Conservation (phyloP, 1,139 yeast species). For the Pichia norvegensis region DNA sequence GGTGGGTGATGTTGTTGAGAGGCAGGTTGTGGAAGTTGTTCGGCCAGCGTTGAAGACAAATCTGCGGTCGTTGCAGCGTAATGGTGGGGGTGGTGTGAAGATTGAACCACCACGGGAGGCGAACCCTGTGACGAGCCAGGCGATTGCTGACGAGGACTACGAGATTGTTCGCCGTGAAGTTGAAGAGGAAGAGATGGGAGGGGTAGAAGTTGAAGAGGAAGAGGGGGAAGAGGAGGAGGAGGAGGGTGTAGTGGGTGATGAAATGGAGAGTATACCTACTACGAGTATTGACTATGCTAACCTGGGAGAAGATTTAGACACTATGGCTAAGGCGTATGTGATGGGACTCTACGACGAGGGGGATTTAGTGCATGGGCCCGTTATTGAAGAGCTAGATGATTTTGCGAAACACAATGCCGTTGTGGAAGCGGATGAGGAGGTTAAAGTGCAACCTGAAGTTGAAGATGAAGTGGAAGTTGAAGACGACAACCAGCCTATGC, state of each 20-base stretch:
- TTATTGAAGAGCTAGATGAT: conserved; percentile 48
- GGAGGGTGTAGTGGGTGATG: background rate
- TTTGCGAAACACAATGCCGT: conserved; percentile 45
- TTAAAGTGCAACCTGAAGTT: conserved; percentile 25
- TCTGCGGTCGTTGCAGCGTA: conserved; percentile 13
- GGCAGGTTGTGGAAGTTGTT: conserved; percentile 8
- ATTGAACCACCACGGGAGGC: conserved; percentile 17
- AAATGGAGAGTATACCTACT: background rate
- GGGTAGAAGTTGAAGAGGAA: conserved; percentile 14
- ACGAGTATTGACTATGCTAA: conserved; percentile 34
- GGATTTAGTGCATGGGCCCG: conserved; percentile 47
- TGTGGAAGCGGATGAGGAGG: conserved; percentile 31
- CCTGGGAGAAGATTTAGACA: conserved; percentile 40
- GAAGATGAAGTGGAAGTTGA: conserved; percentile 36
- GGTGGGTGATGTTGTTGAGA: conserved; percentile 23
- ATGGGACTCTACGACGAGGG: conserved; percentile 57
- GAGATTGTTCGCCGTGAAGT: conserved; percentile 20
- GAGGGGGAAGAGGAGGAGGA: conserved; percentile 2
- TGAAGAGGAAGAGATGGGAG: conserved; percentile 17
- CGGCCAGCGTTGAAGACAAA: conserved; percentile 4
- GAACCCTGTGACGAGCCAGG: conserved; percentile 16
- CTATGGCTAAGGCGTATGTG: conserved; percentile 56
- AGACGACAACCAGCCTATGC: conserved; percentile 35
- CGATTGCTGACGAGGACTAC: conserved; percentile 17
- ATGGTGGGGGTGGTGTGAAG: background rate